Evolutionary conservation across 2,329 filamentous ascomycete genomes (phyloP), one percentile per base, ranked within the genome.

Genomic region (Niveomyces coronatus): DNA sequence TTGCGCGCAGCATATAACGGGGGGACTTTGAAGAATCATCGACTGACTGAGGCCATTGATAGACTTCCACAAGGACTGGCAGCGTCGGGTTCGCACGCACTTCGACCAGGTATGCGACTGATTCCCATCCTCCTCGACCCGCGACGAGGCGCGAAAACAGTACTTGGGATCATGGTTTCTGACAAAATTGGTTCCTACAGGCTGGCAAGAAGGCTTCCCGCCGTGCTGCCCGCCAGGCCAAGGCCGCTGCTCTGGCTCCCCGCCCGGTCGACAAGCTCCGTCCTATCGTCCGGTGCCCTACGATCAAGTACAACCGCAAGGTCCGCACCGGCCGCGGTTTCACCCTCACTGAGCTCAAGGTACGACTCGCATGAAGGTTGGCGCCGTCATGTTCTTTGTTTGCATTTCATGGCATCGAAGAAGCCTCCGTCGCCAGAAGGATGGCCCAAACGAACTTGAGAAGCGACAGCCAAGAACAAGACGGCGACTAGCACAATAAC

Each of bases 21-120:
- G n/a, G n/a, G n/a, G n/a, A n/a, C n/a, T n/a, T n/a, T n/a, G n/a
- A n/a, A n/a, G 31, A 40, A 29, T 22, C 24, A 27, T 36, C 28
- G 40, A 43, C 41, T 42, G 43, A 43, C 35, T 33, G 37, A 27
- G 37, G 15, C 24, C 34, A 17, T 22, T 39, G 23, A 24, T 61
- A 91, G 85, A 95, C 68, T 94, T 94, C 85, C 88, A 86, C 74
- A 95, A 94, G 86, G 88, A 98, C 79, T 98, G 91, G 91, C 88
- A 96, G 73, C 85, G 87, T 74, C 85, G 88, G 74, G 91, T 98
- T 65, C 85, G 87, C 73, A 85, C 85, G 71, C 91, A 98, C 79
- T 98, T 98, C 76, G 87, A 98, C 78, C 91, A 96, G 87, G 89
- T 94, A 89, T 72, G 63, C 48, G 49, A 48, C 43, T 31, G 35